Base-by-base conservation (phyloP, 2,329 filamentous ascomycete species). In the Botrytis elliptica region DNA sequence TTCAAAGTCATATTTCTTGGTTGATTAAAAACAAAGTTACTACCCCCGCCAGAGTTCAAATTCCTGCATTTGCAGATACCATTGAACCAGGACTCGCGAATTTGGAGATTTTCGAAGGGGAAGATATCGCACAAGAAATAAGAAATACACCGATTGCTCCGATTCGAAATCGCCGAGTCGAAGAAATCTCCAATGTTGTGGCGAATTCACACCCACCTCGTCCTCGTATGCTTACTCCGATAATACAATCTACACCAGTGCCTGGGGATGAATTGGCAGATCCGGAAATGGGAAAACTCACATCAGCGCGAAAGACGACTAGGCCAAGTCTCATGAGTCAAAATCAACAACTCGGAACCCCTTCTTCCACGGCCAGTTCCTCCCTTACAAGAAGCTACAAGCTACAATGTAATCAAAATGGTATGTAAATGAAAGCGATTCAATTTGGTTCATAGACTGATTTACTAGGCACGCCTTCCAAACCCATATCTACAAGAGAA, bases 1-100 rank as follows among this genome's bases (percentile, higher is more conserved):
- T 82, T 60, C 75, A 77, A 75, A 72, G 60, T 76, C 80, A 82
- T 70, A 79, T 81, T 74, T 78, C 79, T 73, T 82, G 80, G 80
- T 78, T 82, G 71, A 77, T 81, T 69, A 76, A 77, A 60, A 75
- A 75, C 70, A 74, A 78, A 77, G 76, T 79, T 71, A 76, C 76
- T 77, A 75, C 76, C 52, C 75, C 78, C 42, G 75, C 70, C 72
- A 72, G 70, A 70, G 74, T 74, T 70, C 73, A 74, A 64, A 71
- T 69, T 33, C 66, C 62, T 70, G 38, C 38, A 40, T 57, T 68
- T 38, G 73, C 71, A 38, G 67, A 63, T 73, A 69, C 65, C 36
- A 76, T 57, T 36, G 49, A 29, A 29, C 40, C 69, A 44, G 72
- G 67, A 57, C 64, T 63, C 66, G 63, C 74, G 62, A 38, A 46